Percentiles rank a stretch among this genome's conserved stretches.
phyloP scores from a whole-genome alignment of 352 stramenopile genomes.

The Globisporangium emineosum region DNA sequence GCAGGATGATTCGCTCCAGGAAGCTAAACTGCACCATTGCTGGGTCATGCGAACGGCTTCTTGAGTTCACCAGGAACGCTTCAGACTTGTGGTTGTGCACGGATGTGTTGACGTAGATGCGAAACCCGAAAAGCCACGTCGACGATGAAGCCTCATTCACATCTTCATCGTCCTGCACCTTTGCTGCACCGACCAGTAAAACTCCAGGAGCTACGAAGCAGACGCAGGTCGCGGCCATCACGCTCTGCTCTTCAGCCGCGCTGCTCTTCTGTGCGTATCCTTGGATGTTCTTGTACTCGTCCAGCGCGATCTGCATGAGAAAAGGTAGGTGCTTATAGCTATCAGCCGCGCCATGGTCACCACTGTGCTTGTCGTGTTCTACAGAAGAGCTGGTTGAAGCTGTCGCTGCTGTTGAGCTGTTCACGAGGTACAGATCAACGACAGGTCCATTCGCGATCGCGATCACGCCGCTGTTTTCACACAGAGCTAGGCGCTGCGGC shows the following conservation, averaged over 20 bases:
- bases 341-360: background rate
- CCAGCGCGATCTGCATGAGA: conserved; percentile 37
- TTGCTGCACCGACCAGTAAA: conserved; percentile 35
- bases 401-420: conserved; percentile 6
- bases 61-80: background rate
- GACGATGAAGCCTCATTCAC: background rate
- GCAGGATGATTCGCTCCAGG: conserved; percentile 22
- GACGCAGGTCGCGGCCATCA: conserved; percentile 31
- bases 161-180: conserved; percentile 6
- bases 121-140: conserved; percentile 47
- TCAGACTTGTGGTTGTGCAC: conserved; percentile 10
- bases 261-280: conserved; percentile 11
- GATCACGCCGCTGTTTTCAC: conserved; percentile 30
- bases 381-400: background rate
- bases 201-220: conserved; percentile 37
- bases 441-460: conserved; percentile 44
- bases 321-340: conserved; percentile 23
- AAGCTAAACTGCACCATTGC: conserved; percentile 45
- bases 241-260: background rate
- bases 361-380: background rate
- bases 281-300: conserved; percentile 23
- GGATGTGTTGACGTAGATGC: conserved; percentile 30
- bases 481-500: conserved; percentile 35
- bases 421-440: conserved; percentile 42
- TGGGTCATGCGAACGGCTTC: conserved; percentile 1